phyloP scores from a whole-genome alignment of 108 stramenopile genomes.

The Skeletonema costatum region DNA sequence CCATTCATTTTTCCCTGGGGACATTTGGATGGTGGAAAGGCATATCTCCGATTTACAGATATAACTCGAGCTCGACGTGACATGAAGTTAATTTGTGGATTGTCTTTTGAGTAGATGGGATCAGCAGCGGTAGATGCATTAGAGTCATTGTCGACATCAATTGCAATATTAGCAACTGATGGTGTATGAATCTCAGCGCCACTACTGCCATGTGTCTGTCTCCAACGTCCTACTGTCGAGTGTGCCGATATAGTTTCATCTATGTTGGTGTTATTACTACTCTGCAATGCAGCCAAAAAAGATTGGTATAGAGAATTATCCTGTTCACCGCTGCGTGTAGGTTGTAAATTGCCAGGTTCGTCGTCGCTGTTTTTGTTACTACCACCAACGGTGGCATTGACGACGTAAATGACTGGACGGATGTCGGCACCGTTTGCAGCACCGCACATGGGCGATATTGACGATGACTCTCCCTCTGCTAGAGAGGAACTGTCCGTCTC shows the following conservation, averaged over 20 bases:
- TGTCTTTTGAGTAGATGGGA: slow-evolving; percentile 13
- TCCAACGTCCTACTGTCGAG: background rate
- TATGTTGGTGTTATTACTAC: background rate
- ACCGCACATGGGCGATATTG: background rate
- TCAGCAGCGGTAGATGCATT: background rate
- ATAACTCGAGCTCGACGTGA: slow-evolving; percentile 58
- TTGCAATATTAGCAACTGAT: background rate
- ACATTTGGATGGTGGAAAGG: slow-evolving; percentile 82
- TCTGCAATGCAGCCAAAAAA: background rate
- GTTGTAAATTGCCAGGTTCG: background rate
- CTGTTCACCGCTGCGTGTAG: background rate
- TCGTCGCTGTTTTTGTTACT: background rate
- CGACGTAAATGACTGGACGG: slow-evolving; percentile 7
- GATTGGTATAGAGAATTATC: background rate
- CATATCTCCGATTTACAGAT: slow-evolving; percentile 58
- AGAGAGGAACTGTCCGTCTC: background rate
- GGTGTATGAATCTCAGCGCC: background rate
- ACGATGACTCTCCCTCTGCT: background rate
- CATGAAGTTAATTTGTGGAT: slow-evolving; percentile 22
- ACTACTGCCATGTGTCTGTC: background rate
- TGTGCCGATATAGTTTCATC: background rate
- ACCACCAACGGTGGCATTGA: slow-evolving; percentile 4
- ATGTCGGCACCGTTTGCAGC: background rate
- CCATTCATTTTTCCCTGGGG: slow-evolving; percentile 59
- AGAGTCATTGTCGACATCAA: slow-evolving; percentile 5